These are phyloP conservation scores for Alternaria panax DNA, from an alignment of 2,329 filamentous ascomycete species.

Conservation along the genomic window DNA sequence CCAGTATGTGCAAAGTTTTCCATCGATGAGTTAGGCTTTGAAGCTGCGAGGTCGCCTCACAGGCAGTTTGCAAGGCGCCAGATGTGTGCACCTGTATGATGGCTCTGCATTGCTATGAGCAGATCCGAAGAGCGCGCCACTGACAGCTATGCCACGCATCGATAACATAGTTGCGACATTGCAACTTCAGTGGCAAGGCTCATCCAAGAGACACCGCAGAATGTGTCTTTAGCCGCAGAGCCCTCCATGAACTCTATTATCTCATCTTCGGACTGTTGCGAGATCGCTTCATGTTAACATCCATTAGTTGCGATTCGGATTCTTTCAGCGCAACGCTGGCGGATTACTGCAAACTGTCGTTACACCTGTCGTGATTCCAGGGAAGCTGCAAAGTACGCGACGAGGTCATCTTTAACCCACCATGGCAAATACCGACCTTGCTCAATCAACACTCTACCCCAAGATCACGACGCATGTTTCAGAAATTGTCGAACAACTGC, in stretches of 20 bases:
- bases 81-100: background rate
- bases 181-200: background rate
- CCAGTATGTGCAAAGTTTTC: background rate
- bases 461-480: slow-evolving; percentile 41
- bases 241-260: background rate
- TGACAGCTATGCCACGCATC: slow-evolving; percentile 6
- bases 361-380: background rate
- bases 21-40: background rate
- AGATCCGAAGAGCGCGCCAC: background rate
- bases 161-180: background rate
- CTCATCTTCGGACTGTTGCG: background rate
- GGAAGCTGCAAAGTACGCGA: too few relatives aligned
- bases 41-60: background rate
- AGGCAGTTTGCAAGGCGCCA: background rate
- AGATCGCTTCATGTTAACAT: background rate
- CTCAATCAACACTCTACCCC: slow-evolving; percentile 36
- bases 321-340: background rate
- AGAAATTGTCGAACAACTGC: slow-evolving; percentile 25
- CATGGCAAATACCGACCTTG: slow-evolving; percentile 17
- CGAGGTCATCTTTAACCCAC: background rate
- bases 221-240: background rate
- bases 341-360: too few relatives aligned
- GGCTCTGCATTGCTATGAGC: background rate
- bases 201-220: background rate
- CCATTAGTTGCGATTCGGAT: background rate